Percentiles rank a stretch among this genome's conserved stretches.
phyloP scores from a whole-genome alignment of 2,329 filamentous ascomycete genomes.

The Curvularia eragrostidis region DNA sequence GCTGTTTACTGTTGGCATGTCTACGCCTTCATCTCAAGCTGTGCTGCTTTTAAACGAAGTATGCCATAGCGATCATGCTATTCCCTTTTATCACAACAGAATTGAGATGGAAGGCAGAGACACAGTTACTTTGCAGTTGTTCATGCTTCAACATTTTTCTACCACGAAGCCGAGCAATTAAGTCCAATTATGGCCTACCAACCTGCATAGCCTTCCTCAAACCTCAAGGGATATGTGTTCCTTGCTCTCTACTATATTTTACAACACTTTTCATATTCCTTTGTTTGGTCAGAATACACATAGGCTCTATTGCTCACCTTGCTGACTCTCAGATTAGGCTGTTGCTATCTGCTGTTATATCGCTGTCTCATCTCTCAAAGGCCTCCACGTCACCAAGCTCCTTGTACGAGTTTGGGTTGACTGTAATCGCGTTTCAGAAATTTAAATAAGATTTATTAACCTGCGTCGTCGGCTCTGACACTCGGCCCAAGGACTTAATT shows the following conservation, averaged over 20 bases:
- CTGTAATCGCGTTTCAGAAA: background rate
- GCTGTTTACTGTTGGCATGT: background rate
- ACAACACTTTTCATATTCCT: background rate
- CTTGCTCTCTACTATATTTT: background rate
- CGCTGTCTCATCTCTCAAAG: background rate
- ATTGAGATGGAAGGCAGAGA: background rate
- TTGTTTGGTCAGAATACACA: background rate
- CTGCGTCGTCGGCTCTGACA: background rate
- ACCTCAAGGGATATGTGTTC: background rate
- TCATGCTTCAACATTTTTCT: slow-evolving; percentile 3
- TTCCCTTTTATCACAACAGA: slow-evolving; percentile 6
- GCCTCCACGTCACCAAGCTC: background rate
- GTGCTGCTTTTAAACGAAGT: background rate
- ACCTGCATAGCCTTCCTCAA: background rate
- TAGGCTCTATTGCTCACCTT: background rate
- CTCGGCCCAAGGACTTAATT: background rate
- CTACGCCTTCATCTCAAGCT: background rate
- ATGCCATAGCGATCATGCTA: background rate
- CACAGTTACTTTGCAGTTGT: background rate
- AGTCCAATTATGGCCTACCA: slow-evolving; percentile 3
- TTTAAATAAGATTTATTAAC: background rate
- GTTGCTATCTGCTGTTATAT: background rate
- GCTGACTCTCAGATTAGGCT: background rate
- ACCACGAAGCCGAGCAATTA: background rate
- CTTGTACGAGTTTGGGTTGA: background rate